phyloP scores from a whole-genome alignment of 2,329 filamentous ascomycete genomes.

The Diaporthe eres region DNA sequence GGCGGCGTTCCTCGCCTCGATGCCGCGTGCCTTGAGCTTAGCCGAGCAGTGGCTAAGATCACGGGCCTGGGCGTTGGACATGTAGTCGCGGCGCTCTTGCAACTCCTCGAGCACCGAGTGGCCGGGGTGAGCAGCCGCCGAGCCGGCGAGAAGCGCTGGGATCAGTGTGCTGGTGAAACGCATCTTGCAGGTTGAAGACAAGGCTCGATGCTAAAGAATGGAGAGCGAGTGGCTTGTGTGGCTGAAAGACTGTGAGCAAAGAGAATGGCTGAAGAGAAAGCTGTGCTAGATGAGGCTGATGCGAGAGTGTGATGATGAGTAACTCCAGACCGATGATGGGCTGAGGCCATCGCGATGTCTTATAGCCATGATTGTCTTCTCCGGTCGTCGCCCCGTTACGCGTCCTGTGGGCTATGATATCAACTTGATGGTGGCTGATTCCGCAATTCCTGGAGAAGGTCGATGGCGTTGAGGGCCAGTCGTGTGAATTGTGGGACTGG shows the following conservation, averaged over 20 bases:
- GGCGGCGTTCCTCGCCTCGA: conserved; percentile 58
- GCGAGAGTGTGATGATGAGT: conserved; percentile 11
- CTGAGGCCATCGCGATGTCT: conserved; percentile 15
- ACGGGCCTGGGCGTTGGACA: conserved; percentile 55
- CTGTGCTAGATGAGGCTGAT: not conserved
- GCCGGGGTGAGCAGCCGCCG: conserved; percentile 59
- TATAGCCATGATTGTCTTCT: not conserved
- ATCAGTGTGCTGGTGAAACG: conserved; percentile 45
- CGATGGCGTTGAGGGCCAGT: not conserved
- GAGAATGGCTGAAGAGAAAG: conserved; percentile 2
- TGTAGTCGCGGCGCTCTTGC: conserved; percentile 62
- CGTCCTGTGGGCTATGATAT: conserved; percentile 31
- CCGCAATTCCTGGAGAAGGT: not conserved
- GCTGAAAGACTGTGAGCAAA: conserved; percentile 14
- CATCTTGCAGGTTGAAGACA: conserved; percentile 43
- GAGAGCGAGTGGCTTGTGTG: not conserved
- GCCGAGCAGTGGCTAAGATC: conserved; percentile 62
- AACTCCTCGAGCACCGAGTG: conserved; percentile 64
- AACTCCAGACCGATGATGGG: not conserved
- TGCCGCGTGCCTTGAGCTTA: conserved; percentile 62
- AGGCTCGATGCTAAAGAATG: not conserved
- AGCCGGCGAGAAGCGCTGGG: conserved; percentile 44
- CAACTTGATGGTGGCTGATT: not conserved
- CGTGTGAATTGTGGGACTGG: conserved; percentile 19
- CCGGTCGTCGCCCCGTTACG: conserved; percentile 16